phyloP scores from a whole-genome alignment of 768 basidiomycete genomes.

The Antrodiella citrinella region DNA sequence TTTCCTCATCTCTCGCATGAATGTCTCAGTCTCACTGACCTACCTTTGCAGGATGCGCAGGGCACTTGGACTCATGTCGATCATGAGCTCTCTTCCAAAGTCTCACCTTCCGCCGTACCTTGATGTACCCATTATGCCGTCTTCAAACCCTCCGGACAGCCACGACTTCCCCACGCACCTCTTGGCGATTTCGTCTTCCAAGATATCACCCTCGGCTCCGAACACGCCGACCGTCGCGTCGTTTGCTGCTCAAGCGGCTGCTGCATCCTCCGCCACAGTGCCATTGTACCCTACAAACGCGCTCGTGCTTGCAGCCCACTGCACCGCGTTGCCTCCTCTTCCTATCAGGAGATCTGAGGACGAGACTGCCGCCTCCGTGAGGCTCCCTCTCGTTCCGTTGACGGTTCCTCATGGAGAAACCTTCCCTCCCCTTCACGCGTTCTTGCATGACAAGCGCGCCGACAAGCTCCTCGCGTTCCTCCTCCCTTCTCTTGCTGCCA shows the following conservation, averaged over 20 bases:
- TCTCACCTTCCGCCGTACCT: slow-evolving; percentile 19
- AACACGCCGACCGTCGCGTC: slow-evolving; percentile 21
- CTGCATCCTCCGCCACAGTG: slow-evolving; percentile 19
- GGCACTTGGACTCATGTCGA: slow-evolving; percentile 18
- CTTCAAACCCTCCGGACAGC: slow-evolving; percentile 13
- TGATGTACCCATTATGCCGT: slow-evolving; percentile 20
- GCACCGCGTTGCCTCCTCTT: slow-evolving; percentile 53
- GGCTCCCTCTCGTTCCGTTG: slow-evolving; percentile 55
- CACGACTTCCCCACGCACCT: slow-evolving; percentile 18
- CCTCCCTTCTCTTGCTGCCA: slow-evolving; percentile 23
- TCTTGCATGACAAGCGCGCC: slow-evolving; percentile 57
- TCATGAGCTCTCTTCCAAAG: slow-evolving; percentile 19
- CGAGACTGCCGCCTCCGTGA: slow-evolving; percentile 22
- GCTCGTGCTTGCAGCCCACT: slow-evolving; percentile 61
- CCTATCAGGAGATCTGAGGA: slow-evolving; percentile 23
- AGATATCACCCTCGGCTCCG: slow-evolving; percentile 17
- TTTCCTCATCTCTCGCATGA: neutral
- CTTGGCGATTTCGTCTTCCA: slow-evolving; percentile 32
- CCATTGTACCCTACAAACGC: slow-evolving; percentile 62
- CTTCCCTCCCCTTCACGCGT: slow-evolving; percentile 52
- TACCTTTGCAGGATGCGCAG: slow-evolving; percentile 21
- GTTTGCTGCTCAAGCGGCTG: slow-evolving; percentile 14
- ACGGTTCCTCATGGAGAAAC: slow-evolving; percentile 54
- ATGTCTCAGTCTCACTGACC: too few relatives aligned
- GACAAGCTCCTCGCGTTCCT: slow-evolving; percentile 44